These are phyloP conservation scores for Diaporthe capsici DNA, from an alignment of 2,329 filamentous ascomycete species.

Conservation along the genomic window DNA sequence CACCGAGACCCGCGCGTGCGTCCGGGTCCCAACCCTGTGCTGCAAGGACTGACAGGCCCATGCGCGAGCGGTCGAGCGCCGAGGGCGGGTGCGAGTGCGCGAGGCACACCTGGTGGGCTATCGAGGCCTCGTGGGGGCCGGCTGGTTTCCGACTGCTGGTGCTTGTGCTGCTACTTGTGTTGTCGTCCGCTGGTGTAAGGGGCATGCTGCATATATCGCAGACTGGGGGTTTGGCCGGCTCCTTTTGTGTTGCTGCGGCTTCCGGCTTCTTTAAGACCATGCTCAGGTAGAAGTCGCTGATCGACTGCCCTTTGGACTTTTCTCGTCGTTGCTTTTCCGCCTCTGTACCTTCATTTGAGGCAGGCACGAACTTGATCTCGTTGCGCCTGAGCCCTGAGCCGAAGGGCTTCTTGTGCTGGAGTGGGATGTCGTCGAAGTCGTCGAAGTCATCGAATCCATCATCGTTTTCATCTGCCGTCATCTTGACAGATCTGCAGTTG, in stretches of 20 bases:
- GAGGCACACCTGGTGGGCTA: slow-evolving; percentile 80
- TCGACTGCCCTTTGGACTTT: slow-evolving; percentile 46
- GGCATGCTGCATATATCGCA: slow-evolving; percentile 76
- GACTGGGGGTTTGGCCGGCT: slow-evolving; percentile 42
- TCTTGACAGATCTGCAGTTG: not conserved
- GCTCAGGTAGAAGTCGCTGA: slow-evolving; percentile 75
- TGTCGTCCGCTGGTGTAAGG: slow-evolving; percentile 47
- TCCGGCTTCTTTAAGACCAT: slow-evolving; percentile 68
- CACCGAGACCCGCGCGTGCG: slow-evolving; percentile 78
- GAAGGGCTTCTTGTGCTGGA: slow-evolving; percentile 68
- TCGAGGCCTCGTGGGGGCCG: slow-evolving; percentile 68
- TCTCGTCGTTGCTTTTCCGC: slow-evolving; percentile 43
- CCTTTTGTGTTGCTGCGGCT: slow-evolving; percentile 34
- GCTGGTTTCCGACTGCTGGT: slow-evolving; percentile 46
- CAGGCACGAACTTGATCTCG: slow-evolving; percentile 70
- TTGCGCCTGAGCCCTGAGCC: slow-evolving; percentile 69
- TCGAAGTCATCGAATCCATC: slow-evolving; percentile 53
- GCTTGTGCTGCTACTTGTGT: slow-evolving; percentile 38
- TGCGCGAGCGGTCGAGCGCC: slow-evolving; percentile 76
- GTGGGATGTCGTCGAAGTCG: slow-evolving; percentile 64
- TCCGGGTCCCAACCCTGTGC: slow-evolving; percentile 83
- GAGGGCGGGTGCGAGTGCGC: slow-evolving; percentile 80
- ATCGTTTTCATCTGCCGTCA: slow-evolving; percentile 45
- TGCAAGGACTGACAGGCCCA: slow-evolving; percentile 77
- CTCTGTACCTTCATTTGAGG: slow-evolving; percentile 56